These are phyloP conservation scores for Magnolia sinica DNA, from an alignment of 164 flowering plant genomes.

Conservation along the genomic window DNA sequence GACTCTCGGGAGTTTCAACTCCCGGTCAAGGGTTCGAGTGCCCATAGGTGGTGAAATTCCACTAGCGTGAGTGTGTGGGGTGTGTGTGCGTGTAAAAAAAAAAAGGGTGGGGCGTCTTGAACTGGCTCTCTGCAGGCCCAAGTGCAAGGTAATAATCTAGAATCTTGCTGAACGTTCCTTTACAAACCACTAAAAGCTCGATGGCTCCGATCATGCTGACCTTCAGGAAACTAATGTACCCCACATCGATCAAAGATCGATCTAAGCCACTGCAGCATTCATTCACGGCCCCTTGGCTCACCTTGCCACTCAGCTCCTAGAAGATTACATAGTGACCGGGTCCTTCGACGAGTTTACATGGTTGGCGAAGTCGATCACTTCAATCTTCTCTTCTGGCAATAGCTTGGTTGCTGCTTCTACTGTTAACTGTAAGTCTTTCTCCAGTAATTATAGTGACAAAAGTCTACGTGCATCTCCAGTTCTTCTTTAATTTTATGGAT, in stretches of 20 bases:
- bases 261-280: conserved; percentile 77
- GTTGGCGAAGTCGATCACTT: conserved; percentile 77
- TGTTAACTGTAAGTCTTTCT: conserved; percentile 72
- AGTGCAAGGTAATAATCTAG: conserved; percentile 49
- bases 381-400: conserved; percentile 51
- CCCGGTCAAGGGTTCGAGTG: too few relatives aligned
- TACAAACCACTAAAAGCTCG: conserved; percentile 56
- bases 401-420: conserved; percentile 63
- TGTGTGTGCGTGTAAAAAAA: too few relatives aligned
- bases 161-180: conserved; percentile 69
- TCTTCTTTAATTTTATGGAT: too few relatives aligned
- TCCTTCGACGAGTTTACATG: conserved; percentile 50
- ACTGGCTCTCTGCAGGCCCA: conserved; percentile 79
- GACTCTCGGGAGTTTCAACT: too few relatives aligned
- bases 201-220: conserved; percentile 58
- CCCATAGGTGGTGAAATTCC: too few relatives aligned
- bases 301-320: conserved; percentile 70
- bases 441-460: conserved; percentile 13
- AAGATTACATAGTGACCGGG: conserved; percentile 80
- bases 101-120: conserved; percentile 67
- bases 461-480: too few relatives aligned
- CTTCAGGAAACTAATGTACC: conserved; percentile 66
- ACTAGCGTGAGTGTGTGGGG: too few relatives aligned
- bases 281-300: conserved; percentile 34
- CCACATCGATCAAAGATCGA: conserved; percentile 61